Base-by-base conservation (phyloP, 345 rosid species). In the Murraya koenigii region DNA sequence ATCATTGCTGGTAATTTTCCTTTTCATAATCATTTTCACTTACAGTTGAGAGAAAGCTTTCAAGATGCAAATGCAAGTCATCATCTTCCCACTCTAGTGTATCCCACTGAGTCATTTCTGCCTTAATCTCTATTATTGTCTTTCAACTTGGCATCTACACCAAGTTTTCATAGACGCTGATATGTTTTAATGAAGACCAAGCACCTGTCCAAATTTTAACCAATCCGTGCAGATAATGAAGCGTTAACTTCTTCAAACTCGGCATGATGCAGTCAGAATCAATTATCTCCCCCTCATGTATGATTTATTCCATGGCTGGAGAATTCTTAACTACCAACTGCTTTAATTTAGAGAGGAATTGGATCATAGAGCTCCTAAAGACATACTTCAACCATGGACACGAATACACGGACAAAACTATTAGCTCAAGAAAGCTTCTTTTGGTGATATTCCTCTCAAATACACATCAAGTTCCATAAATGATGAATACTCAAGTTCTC, bases 401-500 rank as follows among this genome's bases (percentile, higher is more conserved):
- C 15, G 72, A 61, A 3, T 25, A 67, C 22, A 78, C 33, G 1
- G 44, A 17, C 64, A 56, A 78, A 35, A 22, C 8, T 64, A 36
- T 78, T 20, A 82, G 72, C 62, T 52, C 54, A 7, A 20, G 77
- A 41, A 78, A 82, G 60, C 78, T 75, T 64, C 76, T 55, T 6
- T 1, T 19, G 67, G 68, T 14, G 26, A 7, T 28, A 14, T 38
- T 9, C 72, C n/a, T 54, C 20, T 79, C 81, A 74, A 38, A 78
- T 62, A 35, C 71, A 26, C 28, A 19, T 68, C 41, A 67, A 74
- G 22, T 22, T 77, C 72, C 62, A 64, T 33, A 69, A 30, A 74
- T 74, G 72, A 81, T 77, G 54, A 30, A 78, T 30, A 13, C 74
- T 82, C 32, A 74, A 41, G 44, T 66, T 69, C 65, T 82, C n/a